phyloP scores from a whole-genome alignment of 2,329 filamentous ascomycete genomes.

The Penicillium sp. region DNA sequence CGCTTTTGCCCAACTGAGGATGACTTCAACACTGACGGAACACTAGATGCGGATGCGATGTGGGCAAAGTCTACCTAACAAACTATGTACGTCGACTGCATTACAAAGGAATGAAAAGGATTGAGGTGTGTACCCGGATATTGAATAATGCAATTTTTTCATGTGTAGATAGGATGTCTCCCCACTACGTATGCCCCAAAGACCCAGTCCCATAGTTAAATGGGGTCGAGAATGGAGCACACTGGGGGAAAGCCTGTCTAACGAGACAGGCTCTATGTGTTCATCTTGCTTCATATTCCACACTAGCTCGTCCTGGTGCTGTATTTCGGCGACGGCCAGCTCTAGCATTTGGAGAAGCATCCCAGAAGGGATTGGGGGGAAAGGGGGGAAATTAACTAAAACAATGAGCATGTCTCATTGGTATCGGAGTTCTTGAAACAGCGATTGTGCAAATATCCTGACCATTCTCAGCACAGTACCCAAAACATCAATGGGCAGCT shows the following conservation, averaged over 20 bases:
- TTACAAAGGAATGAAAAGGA: too few relatives aligned
- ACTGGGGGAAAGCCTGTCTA: constrained; percentile 37
- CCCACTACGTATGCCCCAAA: constrained; percentile 42
- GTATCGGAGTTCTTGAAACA: background rate
- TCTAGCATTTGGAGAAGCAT: constrained; percentile 58
- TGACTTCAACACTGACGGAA: constrained; percentile 3
- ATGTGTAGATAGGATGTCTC: constrained; percentile 41
- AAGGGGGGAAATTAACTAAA: background rate
- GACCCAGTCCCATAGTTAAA: constrained; percentile 50
- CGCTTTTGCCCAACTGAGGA: background rate
- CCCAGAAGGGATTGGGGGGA: constrained; percentile 7
- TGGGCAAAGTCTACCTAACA: constrained; percentile 18
- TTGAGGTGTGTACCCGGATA: background rate
- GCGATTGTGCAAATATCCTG: background rate
- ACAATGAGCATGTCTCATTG: background rate
- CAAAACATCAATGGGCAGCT: constrained; percentile 19
- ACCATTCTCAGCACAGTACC: constrained; percentile 1
- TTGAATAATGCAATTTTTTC: background rate
- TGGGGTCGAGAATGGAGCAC: constrained; percentile 45
- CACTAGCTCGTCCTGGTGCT: constrained; percentile 56
- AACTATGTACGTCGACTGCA: background rate
- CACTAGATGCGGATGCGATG: constrained; percentile 38
- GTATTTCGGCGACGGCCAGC: constrained; percentile 54
- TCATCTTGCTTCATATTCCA: constrained; percentile 61
- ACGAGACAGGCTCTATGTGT: constrained; percentile 34